phyloP scores from a whole-genome alignment of 2,329 filamentous ascomycete species.

The Capronia epimyces region DNA sequence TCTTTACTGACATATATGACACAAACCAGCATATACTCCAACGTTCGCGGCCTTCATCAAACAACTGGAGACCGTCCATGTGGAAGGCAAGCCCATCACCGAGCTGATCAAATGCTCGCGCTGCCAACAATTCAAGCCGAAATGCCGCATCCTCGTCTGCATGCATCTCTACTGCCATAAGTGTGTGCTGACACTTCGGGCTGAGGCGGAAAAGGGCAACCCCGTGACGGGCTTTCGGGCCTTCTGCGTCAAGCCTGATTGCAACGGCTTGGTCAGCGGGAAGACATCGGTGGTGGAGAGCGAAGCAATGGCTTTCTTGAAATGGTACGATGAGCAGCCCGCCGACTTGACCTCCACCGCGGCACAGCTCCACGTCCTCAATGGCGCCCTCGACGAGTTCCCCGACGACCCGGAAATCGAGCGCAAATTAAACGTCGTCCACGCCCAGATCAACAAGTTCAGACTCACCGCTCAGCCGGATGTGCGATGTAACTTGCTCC shows the following conservation, averaged over 20 bases:
- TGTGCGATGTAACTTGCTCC: conserved; percentile 9
- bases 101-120: conserved; percentile 9
- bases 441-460: neutral
- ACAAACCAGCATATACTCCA: conserved; percentile 8
- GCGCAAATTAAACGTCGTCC: conserved; percentile 4
- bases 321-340: conserved; percentile 21
- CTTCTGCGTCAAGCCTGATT: conserved; percentile 14
- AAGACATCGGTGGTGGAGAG: conserved; percentile 20
- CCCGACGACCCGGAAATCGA: conserved; percentile 16
- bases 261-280: conserved; percentile 15
- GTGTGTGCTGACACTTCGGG: conserved; percentile 16
- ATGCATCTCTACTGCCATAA: conserved; percentile 23
- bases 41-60: conserved; percentile 13
- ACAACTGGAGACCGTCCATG: conserved; percentile 13
- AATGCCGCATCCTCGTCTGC: conserved; percentile 21
- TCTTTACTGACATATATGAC: conserved; percentile 3
- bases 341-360: conserved; percentile 1
- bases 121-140: conserved; percentile 14
- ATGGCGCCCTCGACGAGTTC: conserved; percentile 8
- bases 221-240: conserved; percentile 15
- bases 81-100: conserved; percentile 9
- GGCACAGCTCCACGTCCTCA: conserved; percentile 12
- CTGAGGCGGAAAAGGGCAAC: conserved; percentile 12
- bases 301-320: conserved; percentile 19
- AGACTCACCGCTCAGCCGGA: neutral